phyloP scores from a whole-genome alignment of 768 basidiomycete species.

The Lactifluus subvellereus region DNA sequence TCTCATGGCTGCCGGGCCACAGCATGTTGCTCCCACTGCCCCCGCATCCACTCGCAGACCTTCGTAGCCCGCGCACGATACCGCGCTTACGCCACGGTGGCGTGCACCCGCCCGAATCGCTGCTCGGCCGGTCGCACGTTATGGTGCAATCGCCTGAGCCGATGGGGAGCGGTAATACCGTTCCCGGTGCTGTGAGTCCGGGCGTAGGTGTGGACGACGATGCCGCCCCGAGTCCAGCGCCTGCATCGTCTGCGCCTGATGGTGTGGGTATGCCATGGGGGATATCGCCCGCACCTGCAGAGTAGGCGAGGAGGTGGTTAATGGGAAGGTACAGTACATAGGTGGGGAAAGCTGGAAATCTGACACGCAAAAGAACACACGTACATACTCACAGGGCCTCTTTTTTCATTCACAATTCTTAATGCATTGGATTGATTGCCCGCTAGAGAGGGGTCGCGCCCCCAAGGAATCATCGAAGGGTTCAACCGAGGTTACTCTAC shows the following conservation, averaged over 20 bases:
- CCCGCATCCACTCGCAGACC: slow-evolving; percentile 11
- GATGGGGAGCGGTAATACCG: background rate
- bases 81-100: slow-evolving; percentile 68
- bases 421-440: background rate
- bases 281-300: background rate
- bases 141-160: slow-evolving; percentile 9
- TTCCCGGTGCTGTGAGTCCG: background rate
- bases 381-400: background rate
- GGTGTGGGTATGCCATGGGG: too few species aligned
- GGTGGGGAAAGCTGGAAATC: background rate
- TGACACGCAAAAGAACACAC: too few species aligned
- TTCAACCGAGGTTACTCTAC: too few species aligned
- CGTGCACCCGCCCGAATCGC: slow-evolving; percentile 56
- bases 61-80: slow-evolving; percentile 23
- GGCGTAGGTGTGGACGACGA: too few species aligned
- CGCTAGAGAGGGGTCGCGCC: too few species aligned
- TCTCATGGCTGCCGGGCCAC: slow-evolving; percentile 19
- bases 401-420: background rate
- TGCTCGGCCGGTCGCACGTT: slow-evolving; percentile 38
- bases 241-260: too few species aligned
- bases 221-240: background rate
- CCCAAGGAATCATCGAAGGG: too few species aligned
- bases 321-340: background rate
- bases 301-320: background rate
- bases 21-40: slow-evolving; percentile 7